A percentile compares a stretch with the other conserved stretches of the same genome.
Evolutionary conservation across 2,329 filamentous ascomycete species (phyloP).

Genomic region (Fusarium brevicatenulatum): DNA sequence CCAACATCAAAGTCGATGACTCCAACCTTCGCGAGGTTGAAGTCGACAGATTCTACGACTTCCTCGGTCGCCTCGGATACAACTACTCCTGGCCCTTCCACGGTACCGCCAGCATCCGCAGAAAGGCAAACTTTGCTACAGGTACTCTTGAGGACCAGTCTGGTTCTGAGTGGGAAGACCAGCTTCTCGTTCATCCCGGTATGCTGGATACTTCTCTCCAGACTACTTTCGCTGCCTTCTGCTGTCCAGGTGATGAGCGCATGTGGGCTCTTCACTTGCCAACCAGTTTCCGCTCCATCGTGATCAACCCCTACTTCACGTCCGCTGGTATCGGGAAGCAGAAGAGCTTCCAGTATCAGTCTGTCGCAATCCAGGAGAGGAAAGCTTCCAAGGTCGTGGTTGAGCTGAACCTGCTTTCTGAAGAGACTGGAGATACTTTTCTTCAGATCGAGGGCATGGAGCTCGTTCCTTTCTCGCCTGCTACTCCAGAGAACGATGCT

Average conservation of each 20-base stretch:
- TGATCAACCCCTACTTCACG: background rate
- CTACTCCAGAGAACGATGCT: background rate
- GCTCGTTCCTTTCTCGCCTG: background rate
- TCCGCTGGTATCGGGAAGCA: background rate
- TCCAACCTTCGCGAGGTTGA: rapidly evolving
- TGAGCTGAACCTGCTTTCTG: background rate
- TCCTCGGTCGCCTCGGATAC: background rate
- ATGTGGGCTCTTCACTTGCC: slow-evolving; percentile 47
- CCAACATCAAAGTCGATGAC: background rate
- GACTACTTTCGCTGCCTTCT: slow-evolving; percentile 43
- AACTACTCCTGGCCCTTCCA: background rate
- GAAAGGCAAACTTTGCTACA: background rate
- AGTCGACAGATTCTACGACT: background rate
- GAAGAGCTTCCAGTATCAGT: background rate
- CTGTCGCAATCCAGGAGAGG: background rate
- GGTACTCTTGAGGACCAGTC: background rate
- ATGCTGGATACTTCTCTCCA: slow-evolving; percentile 51
- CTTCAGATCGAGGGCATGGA: background rate
- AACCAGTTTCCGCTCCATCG: background rate
- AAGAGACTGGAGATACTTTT: background rate
- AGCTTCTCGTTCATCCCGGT: background rate
- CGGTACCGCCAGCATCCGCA: background rate
- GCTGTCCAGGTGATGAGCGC: slow-evolving; percentile 46
- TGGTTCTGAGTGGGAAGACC: background rate
- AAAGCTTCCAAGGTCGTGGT: background rate